phyloP scores from a whole-genome alignment of 495 filamentous ascomycete genomes.

The Aspergillus hancockii region DNA sequence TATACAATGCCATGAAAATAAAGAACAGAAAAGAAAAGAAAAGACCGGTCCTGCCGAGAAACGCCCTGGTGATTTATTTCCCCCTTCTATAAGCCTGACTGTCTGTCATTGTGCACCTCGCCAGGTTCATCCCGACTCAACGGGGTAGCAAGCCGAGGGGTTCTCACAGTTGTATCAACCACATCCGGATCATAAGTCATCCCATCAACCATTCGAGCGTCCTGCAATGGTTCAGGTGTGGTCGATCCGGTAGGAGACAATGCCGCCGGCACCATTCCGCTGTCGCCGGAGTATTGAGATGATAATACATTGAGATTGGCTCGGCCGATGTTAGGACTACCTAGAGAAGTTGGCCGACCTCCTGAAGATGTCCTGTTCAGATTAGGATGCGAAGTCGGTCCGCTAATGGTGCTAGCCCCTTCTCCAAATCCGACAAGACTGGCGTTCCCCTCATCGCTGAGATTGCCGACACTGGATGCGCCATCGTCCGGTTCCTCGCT shows the following conservation, averaged over 20 bases:
- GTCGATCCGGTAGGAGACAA: slow-evolving; percentile 38
- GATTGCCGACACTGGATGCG: slow-evolving; percentile 63
- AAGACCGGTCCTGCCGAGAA: background rate
- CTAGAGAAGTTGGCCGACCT: slow-evolving; percentile 37
- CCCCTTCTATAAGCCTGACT: background rate
- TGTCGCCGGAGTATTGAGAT: slow-evolving; percentile 30
- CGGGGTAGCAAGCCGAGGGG: slow-evolving; percentile 40
- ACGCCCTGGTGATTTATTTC: slow-evolving; percentile 1
- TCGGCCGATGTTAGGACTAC: slow-evolving; percentile 34
- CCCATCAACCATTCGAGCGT: slow-evolving; percentile 55
- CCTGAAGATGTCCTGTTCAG: slow-evolving; percentile 37
- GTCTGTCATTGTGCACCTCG: background rate
- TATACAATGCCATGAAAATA: background rate
- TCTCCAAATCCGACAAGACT: slow-evolving; percentile 86
- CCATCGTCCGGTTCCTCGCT: slow-evolving; percentile 69
- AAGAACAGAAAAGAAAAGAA: background rate
- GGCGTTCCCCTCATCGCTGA: slow-evolving; percentile 76
- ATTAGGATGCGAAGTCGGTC: slow-evolving; percentile 58
- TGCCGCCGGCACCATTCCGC: slow-evolving; percentile 27
- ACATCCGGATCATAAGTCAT: slow-evolving; percentile 57
- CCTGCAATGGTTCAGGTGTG: slow-evolving; percentile 42
- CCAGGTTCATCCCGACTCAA: slow-evolving; percentile 11
- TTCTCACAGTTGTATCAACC: slow-evolving; percentile 53
- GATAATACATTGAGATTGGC: slow-evolving; percentile 28
- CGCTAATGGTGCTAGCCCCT: slow-evolving; percentile 76